phyloP scores from a whole-genome alignment of 306 rosid genomes.

The Casuarina glauca region DNA sequence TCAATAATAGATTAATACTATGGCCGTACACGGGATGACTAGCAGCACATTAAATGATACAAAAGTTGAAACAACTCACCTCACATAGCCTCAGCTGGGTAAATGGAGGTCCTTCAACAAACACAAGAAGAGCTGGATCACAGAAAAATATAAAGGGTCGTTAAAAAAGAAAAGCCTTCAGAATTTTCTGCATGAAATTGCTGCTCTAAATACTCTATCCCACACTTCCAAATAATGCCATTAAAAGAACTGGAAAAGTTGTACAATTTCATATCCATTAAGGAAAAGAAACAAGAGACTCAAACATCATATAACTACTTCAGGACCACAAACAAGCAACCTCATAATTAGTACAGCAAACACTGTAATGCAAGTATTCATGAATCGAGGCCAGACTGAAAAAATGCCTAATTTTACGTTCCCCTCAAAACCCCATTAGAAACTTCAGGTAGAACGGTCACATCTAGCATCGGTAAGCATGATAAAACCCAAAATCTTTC shows the following conservation, averaged over 20 bases:
- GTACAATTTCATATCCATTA: neutral
- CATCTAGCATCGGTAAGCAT: neutral
- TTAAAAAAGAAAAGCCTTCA: neutral
- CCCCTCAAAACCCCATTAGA: neutral
- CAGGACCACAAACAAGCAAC: neutral
- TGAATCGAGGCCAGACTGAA: neutral
- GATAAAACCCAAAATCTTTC: neutral
- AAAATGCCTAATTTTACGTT: neutral
- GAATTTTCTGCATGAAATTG: neutral
- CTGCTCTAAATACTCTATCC: neutral
- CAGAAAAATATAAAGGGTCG: slow-evolving; percentile 27
- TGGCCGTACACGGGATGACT: neutral
- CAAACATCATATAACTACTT: neutral
- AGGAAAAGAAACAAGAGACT: neutral
- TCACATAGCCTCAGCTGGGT: slow-evolving; percentile 93
- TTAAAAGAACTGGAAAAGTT: neutral
- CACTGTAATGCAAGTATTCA: neutral
- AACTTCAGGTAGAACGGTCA: neutral
- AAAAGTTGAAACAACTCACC: slow-evolving; percentile 37
- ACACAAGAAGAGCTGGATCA: slow-evolving; percentile 65
- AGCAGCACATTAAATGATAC: slow-evolving; percentile 1
- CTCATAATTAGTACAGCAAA: neutral
- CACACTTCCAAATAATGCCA: neutral
- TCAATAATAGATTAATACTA: too few relatives aligned
- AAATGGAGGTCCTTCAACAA: slow-evolving; percentile 93